Percentiles rank a stretch among this genome's conserved stretches.
Conservation (phyloP, 495 filamentous ascomycete species). For the Penicilliopsis zonata region DNA sequence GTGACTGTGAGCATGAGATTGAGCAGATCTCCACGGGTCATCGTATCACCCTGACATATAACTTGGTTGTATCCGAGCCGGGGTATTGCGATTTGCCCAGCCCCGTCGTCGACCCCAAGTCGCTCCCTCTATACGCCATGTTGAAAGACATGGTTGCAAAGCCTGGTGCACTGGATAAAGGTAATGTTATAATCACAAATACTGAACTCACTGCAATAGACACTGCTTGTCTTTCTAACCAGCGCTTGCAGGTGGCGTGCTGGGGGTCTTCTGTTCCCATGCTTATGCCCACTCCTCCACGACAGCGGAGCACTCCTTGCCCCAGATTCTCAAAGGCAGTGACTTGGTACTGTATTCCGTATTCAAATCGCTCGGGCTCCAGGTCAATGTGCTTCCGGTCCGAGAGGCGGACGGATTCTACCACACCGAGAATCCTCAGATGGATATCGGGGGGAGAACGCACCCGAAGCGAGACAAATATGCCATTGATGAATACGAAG, state of each 20-base stretch:
- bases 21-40: constrained; percentile 37
- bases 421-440: too few relatives aligned
- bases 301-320: too few relatives aligned
- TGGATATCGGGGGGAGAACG: too few relatives aligned
- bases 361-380: too few relatives aligned
- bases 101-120: constrained; percentile 3
- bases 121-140: constrained; percentile 4
- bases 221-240: background rate
- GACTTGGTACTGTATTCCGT: too few relatives aligned
- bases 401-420: too few relatives aligned
- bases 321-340: too few relatives aligned
- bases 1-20: constrained; percentile 51
- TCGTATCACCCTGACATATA: constrained; percentile 47
- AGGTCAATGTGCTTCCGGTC: too few relatives aligned
- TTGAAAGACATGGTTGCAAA: constrained; percentile 4
- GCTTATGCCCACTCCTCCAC: constrained; percentile 17
- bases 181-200: constrained; percentile 2
- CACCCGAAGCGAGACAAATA: too few relatives aligned
- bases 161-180: constrained; percentile 7
- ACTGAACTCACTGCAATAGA: background rate
- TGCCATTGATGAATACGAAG: too few relatives aligned
- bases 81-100: constrained; percentile 1
- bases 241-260: constrained; percentile 8
- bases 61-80: constrained; percentile 33
- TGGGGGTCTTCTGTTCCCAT: constrained; percentile 25